Percentiles rank a stretch among this genome's conserved stretches.
phyloP scores from a whole-genome alignment of 1,139 yeast species.

The Yamadazyma diddensiae region DNA sequence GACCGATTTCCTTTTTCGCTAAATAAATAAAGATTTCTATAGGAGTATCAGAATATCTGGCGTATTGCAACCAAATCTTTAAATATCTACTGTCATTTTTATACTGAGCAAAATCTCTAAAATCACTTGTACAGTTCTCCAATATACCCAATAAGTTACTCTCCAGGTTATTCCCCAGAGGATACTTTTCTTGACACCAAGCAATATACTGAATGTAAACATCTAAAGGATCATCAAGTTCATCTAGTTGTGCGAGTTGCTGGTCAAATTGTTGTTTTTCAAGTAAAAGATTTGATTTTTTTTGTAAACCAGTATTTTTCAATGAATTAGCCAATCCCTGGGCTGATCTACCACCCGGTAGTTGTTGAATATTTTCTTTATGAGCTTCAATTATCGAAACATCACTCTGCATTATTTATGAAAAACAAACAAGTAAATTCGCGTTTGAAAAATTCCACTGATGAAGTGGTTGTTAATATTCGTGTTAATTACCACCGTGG shows the following conservation, averaged over 20 bases:
- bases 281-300: conserved; percentile 20
- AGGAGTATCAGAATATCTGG: conserved; percentile 67
- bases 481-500: too few species aligned
- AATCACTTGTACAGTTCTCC: conserved; percentile 70
- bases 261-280: conserved; percentile 42
- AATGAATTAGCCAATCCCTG: conserved; percentile 51
- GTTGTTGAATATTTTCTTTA: conserved; percentile 78
- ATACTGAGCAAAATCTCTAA: conserved; percentile 63
- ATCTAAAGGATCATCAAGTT: conserved; percentile 80
- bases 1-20: conserved; percentile 72
- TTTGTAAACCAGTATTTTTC: conserved; percentile 16
- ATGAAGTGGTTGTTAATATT: background rate
- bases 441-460: too few species aligned
- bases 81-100: conserved; percentile 81
- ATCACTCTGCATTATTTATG: conserved; percentile 2
- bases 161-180: conserved; percentile 64
- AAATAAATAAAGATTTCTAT: conserved; percentile 71
- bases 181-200: conserved; percentile 68
- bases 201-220: conserved; percentile 65
- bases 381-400: conserved; percentile 61
- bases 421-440: background rate
- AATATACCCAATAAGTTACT: conserved; percentile 66
- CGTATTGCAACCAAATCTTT: conserved; percentile 76
- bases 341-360: conserved; percentile 70
- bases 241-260: conserved; percentile 45